phyloP scores from a whole-genome alignment of 805 yeast species.

The Metschnikowia proteae region DNA sequence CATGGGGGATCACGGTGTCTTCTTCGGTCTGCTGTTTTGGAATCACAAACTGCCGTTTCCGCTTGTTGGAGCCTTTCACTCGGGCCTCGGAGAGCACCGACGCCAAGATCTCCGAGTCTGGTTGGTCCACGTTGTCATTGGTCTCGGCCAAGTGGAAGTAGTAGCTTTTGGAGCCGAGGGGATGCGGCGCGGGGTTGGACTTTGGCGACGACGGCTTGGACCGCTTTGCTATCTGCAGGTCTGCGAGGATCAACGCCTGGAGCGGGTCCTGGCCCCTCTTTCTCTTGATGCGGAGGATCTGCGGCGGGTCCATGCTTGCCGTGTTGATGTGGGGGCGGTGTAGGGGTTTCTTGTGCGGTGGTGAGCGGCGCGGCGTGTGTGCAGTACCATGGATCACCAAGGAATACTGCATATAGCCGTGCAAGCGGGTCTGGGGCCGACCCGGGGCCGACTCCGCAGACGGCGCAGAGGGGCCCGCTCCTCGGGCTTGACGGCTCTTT shows the following conservation, averaged over 20 bases:
- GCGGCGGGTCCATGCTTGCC: constrained; percentile 41
- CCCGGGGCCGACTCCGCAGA: too few species aligned
- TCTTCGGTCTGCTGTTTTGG: constrained; percentile 32
- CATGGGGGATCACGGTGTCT: constrained; percentile 46
- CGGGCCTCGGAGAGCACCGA: constrained; percentile 27
- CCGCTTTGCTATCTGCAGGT: constrained; percentile 34
- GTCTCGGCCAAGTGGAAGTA: constrained; percentile 37
- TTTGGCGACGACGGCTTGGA: constrained; percentile 37
- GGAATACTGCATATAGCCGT: too few species aligned
- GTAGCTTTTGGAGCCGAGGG: constrained; percentile 15
- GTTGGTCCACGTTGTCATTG: constrained; percentile 21
- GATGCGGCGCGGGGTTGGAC: constrained; percentile 19
- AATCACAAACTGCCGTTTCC: constrained; percentile 32
- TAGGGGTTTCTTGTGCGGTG: not conserved
- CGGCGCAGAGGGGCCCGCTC: too few species aligned
- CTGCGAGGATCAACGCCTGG: constrained; percentile 63
- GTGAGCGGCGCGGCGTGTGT: too few species aligned
- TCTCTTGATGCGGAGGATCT: constrained; percentile 77
- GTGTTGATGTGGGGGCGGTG: not conserved
- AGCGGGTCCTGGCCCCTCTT: constrained; percentile 85
- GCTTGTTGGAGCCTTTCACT: not conserved
- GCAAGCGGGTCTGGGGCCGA: too few species aligned
- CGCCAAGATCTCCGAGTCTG: constrained; percentile 21
- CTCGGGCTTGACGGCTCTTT: too few species aligned
- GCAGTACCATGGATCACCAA: too few species aligned